Evolutionary conservation across 129 eudicot species (phyloP).

Genomic region (Daucus carota): DH1_v3.0 NC_030385.2:13994001-13994500

Average conservation of each 20-base stretch:
- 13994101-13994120: neutral
- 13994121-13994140: neutral
- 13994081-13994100: too few species aligned
- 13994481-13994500: too few species aligned
- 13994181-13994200: neutral
- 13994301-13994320: slow-evolving; percentile 77
- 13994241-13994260: slow-evolving; percentile 10
- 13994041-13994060: too few species aligned
- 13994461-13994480: too few species aligned
- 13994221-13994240: slow-evolving; percentile 16
- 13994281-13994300: slow-evolving; percentile 90
- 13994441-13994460: too few species aligned
- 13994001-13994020: neutral
- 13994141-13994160: neutral
- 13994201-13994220: neutral
- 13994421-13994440: neutral
- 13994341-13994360: slow-evolving; percentile 73
- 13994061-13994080: too few species aligned
- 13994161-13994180: too few species aligned
- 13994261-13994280: slow-evolving; percentile 80
- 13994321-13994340: slow-evolving; percentile 84
- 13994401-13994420: neutral
- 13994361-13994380: slow-evolving; percentile 72
- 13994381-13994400: neutral
- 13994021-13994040: too few species aligned